A percentile compares a stretch with the other conserved stretches of the same genome.
These are phyloP conservation scores for Pseudoscleropodium purum DNA, from an alignment of 225 moss, liverwort and hornwort species.

Conservation along the genomic window DNA sequence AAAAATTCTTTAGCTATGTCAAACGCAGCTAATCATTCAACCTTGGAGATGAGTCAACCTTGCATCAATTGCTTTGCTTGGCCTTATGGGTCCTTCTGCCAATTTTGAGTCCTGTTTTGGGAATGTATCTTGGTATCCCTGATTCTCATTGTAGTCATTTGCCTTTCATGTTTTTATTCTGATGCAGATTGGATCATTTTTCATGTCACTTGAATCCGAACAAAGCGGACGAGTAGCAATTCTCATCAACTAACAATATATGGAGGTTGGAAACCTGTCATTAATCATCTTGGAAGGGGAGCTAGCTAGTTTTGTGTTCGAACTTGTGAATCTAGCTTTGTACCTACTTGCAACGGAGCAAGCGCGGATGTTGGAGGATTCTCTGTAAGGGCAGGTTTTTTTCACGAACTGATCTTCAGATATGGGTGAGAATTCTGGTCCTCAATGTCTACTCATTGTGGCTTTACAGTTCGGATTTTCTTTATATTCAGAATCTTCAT, in stretches of 20 bases:
- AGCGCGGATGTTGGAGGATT: neutral
- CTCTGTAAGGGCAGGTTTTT: neutral
- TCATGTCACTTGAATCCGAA: neutral
- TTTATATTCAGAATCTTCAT: neutral
- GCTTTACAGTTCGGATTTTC: neutral
- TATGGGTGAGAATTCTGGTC: neutral
- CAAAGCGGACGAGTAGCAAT: neutral
- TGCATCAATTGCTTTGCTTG: neutral
- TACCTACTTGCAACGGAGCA: too few species aligned
- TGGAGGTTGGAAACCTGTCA: neutral
- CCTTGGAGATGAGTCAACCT: neutral
- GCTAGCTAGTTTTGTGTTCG: neutral
- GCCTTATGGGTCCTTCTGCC: neutral
- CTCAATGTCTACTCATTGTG: too few species aligned
- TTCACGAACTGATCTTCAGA: neutral
- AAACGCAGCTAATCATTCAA: neutral
- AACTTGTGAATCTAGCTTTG: neutral
- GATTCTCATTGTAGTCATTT: neutral
- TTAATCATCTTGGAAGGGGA: too few species aligned
- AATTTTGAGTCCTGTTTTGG: neutral
- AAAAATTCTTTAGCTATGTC: slow-evolving; percentile 10
- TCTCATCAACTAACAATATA: neutral
- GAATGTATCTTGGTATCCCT: neutral
- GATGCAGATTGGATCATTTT: neutral
- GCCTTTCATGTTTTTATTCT: neutral